A percentile compares a stretch with the other conserved stretches of the same genome.
Evolutionary conservation across 345 rosid genomes (phyloP).

Genomic region (Mallotus nudiflorus): DNA sequence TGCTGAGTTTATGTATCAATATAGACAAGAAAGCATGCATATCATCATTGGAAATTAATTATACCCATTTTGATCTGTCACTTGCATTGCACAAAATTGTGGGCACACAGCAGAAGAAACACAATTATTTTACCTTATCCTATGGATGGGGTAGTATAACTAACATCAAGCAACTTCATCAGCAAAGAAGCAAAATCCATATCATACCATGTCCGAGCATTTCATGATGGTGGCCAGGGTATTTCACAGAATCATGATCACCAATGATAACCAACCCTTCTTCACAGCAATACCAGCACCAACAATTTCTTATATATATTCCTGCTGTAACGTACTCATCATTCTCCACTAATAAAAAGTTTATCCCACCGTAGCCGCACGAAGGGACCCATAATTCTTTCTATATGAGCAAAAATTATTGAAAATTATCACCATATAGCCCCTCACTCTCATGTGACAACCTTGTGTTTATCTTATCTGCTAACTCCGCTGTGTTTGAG

Average conservation of each 20-base stretch:
- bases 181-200: conserved; percentile 2
- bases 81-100: not conserved
- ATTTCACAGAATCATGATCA: conserved; percentile 7
- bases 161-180: not conserved
- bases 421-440: not conserved
- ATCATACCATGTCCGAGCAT: not conserved
- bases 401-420: not conserved
- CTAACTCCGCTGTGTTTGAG: not conserved
- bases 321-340: not conserved
- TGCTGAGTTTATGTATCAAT: not conserved
- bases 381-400: not conserved
- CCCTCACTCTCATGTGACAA: not conserved
- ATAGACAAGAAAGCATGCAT: not conserved
- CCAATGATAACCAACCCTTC: conserved; percentile 2
- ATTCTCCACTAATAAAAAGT: not conserved
- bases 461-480: too few species aligned
- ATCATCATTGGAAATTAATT: not conserved
- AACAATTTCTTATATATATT: not conserved
- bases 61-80: not conserved
- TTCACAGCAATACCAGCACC: not conserved
- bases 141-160: not conserved
- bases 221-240: not conserved
- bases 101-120: not conserved
- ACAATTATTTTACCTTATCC: not conserved
- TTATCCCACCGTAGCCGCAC: not conserved